Evolutionary conservation across 2,329 filamentous ascomycete species (phyloP).

Genomic region (Metarhizium humberi): DNA sequence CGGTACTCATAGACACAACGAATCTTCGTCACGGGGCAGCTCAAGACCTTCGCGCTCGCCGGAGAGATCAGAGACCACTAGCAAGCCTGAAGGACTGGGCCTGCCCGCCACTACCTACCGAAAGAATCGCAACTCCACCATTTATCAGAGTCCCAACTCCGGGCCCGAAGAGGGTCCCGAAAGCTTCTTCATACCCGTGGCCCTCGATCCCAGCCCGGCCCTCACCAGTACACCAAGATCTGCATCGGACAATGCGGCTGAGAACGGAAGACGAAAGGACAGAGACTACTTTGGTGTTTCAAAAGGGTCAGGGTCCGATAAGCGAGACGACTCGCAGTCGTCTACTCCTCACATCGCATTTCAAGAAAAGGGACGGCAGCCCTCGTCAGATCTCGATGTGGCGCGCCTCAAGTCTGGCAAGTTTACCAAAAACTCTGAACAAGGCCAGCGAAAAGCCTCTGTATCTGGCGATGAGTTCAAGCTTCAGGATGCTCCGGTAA

Average conservation of each 20-base stretch:
- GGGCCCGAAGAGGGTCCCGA: conserved; percentile 47
- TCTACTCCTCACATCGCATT: conserved; percentile 86
- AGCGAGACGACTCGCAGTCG: conserved; percentile 37
- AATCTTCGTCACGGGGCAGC: conserved; percentile 46
- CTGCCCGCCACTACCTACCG: conserved; percentile 70
- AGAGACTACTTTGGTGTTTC: conserved; percentile 50
- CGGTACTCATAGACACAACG: conserved; percentile 38
- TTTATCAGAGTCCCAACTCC: conserved; percentile 42
- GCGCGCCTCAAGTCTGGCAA: conserved; percentile 41
- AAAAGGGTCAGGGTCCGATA: conserved; percentile 34
- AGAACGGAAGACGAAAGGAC: conserved; percentile 38
- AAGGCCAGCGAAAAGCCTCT: conserved; percentile 18
- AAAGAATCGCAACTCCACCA: conserved; percentile 64
- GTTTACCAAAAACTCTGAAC: conserved; percentile 31
- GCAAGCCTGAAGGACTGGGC: conserved; percentile 49
- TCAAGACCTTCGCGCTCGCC: conserved; percentile 45
- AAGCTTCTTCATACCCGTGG: conserved; percentile 69
- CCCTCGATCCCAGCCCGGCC: conserved; percentile 59
- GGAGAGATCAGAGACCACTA: conserved; percentile 36
- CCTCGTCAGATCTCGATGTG: conserved; percentile 50
- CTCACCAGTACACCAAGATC: conserved; percentile 46
- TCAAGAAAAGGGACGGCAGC: conserved; percentile 65
- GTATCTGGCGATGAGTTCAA: conserved; percentile 50
- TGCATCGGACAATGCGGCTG: conserved; percentile 35
- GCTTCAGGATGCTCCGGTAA: conserved; percentile 71